Base-by-base conservation (phyloP, 192 early-diverging fungal genomes). In the Fimicolochytrium jonesii region DNA sequence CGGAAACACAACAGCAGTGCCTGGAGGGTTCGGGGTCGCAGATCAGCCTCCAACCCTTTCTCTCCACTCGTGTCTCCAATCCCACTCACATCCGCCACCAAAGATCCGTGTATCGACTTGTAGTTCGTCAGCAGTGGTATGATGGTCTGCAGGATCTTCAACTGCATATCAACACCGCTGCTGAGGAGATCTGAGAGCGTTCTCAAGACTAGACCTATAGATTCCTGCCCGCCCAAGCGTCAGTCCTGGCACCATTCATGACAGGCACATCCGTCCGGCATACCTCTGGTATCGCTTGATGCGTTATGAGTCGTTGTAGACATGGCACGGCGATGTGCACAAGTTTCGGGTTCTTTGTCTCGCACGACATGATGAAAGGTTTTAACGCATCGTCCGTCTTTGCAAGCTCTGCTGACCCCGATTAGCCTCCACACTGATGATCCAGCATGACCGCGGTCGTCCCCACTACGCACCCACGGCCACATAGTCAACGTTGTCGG, bases 121-220 rank as follows among this genome's bases (percentile, higher is more conserved):
- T 97, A 97, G 53, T 89, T 87, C 13, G 85, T 89, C 11, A 95
- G 76, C 26, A 99, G 76, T 3, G 96, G 93, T 29, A 95, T 62
- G 7, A 99, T 77, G 10, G 89, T 92, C 66, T 99, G 96, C 37
- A 99, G 72, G 13, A 93, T 84, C 59, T 95, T 97, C 35, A 99
- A 73, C 67, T 99, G 96, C 23, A 94, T 84, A 30, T 97, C 94
- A 7, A 88, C 76, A 18, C 85, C 83, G 53, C 84, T 79, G 1
- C 71, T 68, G 45, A 85, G 77, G 23, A 88, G 83, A 37, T 90
- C 79, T 29, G 83, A 87, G 29, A 95, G 74, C 2, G 86, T 84
- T 42, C 82, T 72, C 28, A 96, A 58, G 11, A 90, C 75, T 13
- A 76, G 79, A 42, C 78, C 64, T 18, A 91, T 74, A 3, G 90